Evolutionary conservation across 2,329 filamentous ascomycete genomes (phyloP), one percentile per base, ranked within the genome.

Genomic region (Diaporthe sp.): DNA sequence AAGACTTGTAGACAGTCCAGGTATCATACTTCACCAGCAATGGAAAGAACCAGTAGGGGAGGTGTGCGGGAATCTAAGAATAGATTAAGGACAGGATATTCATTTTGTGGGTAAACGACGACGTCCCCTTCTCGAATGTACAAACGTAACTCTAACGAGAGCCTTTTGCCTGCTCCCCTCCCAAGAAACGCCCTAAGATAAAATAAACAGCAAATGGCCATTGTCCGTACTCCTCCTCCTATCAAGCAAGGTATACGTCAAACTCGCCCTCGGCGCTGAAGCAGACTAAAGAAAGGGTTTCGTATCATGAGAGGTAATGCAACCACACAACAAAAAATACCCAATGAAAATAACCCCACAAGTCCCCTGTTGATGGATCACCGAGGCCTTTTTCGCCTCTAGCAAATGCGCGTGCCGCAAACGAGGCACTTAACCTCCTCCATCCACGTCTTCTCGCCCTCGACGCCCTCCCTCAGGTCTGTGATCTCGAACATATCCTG

Each of bases 401-500:
- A 88, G 73, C 88, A 85, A 74, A 90, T 87, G 58, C 82, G 82
- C n/a, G 82, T 79, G 31, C 82, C 82, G 79, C 90, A 92, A 55
- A 89, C 79, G 49, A 91, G 83, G 77, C 90, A 92, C 65, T 84
- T 81, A 44, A 88, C 80, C 5, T 85, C 85, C 79, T 91, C 89
- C 15, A 84, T 87, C 90, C 90, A 92, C 13, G 82, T 83, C 81
- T 88, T 89, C 44, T 87, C 86, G 3, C 86, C 88, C 2, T 80
- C 80, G 9, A 91, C 82, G 13, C 84, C 83, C 42, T 85, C 79
- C 62, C 90, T 85, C 61, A 90, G 81, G 77, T 91, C 90, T 37
- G 81, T 85, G 69, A 91, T 87, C 77, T 90, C 87, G 69, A 91
- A 85, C 31, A 85, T 80, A 4, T 85, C 87, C 4, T 83, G 82